These are phyloP conservation scores for Fonsecaea multimorphosa DNA, from an alignment of 2,329 filamentous ascomycete species.

Conservation along the genomic window DNA sequence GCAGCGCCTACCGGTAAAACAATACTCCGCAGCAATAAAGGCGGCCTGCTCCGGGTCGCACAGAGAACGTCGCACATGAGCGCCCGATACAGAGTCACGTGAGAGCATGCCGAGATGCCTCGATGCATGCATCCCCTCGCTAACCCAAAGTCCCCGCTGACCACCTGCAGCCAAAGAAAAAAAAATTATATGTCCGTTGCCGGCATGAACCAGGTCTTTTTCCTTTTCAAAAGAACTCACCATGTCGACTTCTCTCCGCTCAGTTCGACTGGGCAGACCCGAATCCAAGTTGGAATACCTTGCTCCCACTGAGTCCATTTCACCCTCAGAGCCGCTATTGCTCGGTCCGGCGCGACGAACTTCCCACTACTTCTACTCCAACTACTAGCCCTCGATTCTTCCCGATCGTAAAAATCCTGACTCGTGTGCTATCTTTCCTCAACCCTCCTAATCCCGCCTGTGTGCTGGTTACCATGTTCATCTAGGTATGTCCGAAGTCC, in stretches of 20 bases:
- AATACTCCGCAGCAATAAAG: too few species aligned
- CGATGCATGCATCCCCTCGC: not conserved
- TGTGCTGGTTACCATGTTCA: not conserved
- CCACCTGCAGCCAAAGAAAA: constrained; percentile 1
- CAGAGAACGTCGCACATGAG: too few species aligned
- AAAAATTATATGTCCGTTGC: not conserved
- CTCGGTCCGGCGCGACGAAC: constrained; percentile 20
- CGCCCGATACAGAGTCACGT: too few species aligned
- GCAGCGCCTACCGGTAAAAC: too few species aligned
- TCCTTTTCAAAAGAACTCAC: constrained; percentile 16
- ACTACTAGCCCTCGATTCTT: constrained; percentile 19
- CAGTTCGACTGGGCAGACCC: not conserved
- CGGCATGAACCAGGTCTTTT: not conserved
- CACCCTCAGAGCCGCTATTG: constrained; percentile 15
- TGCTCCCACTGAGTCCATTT: not conserved
- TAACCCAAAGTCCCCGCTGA: constrained; percentile 4
- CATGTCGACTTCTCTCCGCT: constrained; percentile 24
- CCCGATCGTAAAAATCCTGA: constrained; percentile 4
- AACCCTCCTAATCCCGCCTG: not conserved
- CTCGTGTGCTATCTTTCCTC: constrained; percentile 12
- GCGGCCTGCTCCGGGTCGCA: too few species aligned
- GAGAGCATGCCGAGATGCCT: not conserved
- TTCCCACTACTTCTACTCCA: not conserved
- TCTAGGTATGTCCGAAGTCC: constrained; percentile 25
- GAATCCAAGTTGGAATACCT: not conserved